Evolutionary conservation across 345 rosid species (phyloP).

Genomic region (Populus simonii): DNA sequence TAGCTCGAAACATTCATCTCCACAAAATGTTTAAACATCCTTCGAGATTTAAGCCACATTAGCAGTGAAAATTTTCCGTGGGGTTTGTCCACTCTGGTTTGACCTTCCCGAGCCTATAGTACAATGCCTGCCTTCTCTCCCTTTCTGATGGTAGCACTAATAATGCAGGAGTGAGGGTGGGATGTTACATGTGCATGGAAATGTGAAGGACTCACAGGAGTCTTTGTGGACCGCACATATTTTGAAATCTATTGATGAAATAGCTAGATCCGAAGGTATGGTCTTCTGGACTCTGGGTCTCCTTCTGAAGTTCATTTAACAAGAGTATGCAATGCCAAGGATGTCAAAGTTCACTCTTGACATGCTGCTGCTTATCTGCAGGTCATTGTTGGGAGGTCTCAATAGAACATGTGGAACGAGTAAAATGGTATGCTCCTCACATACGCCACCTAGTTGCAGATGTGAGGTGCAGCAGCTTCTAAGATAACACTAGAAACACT

Average conservation of each 20-base stretch:
- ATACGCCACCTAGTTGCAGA: slow-evolving; percentile 91
- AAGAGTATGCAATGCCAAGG: not conserved
- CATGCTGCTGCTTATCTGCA: slow-evolving; percentile 26
- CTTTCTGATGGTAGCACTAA: slow-evolving; percentile 8
- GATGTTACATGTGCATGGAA: slow-evolving; percentile 77
- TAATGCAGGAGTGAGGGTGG: slow-evolving; percentile 80
- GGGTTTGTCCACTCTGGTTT: not conserved
- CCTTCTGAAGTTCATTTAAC: not conserved
- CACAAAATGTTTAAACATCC: too few species aligned
- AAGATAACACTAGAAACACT: not conserved
- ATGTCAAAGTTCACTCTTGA: not conserved
- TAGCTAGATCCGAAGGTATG: slow-evolving; percentile 73
- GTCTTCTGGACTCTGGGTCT: not conserved
- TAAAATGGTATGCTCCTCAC: slow-evolving; percentile 94
- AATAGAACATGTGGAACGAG: slow-evolving; percentile 71
- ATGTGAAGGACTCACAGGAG: slow-evolving; percentile 75
- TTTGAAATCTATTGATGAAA: slow-evolving; percentile 45
- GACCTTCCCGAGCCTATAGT: not conserved
- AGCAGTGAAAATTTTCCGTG: too few species aligned
- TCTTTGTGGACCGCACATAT: slow-evolving; percentile 55
- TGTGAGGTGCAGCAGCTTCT: slow-evolving; percentile 52
- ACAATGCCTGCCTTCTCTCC: not conserved
- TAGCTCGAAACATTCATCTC: too few species aligned
- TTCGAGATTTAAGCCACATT: too few species aligned
- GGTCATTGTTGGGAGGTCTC: slow-evolving; percentile 75